phyloP scores from a whole-genome alignment of 2,329 filamentous ascomycete species.

The Arthrinium phaeospermum region DNA sequence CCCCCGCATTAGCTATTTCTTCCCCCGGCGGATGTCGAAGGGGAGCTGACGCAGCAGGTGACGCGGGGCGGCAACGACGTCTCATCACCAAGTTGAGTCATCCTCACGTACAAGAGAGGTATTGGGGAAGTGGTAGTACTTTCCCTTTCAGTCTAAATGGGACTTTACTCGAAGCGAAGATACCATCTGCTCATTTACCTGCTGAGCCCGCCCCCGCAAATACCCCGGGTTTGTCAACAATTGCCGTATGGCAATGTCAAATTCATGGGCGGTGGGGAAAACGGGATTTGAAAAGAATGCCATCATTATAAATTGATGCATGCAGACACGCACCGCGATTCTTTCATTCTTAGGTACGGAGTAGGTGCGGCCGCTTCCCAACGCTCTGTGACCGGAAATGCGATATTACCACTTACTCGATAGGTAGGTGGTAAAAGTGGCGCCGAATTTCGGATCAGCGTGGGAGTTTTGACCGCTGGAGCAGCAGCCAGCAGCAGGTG shows the following conservation, averaged over 20 bases:
- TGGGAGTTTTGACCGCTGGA: neutral
- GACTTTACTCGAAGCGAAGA: neutral
- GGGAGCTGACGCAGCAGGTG: neutral
- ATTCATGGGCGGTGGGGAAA: neutral
- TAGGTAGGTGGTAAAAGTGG: neutral
- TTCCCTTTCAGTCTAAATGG: neutral
- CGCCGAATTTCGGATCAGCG: neutral
- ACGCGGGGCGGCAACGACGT: neutral
- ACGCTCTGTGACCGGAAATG: neutral
- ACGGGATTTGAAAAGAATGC: neutral
- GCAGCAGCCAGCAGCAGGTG: neutral
- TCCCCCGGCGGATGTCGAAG: too few species aligned
- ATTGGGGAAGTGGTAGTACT: neutral
- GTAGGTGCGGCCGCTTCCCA: neutral
- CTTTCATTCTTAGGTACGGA: neutral
- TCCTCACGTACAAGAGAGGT: neutral
- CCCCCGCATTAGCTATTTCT: neutral
- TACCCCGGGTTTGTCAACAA: neutral
- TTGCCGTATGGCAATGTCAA: neutral
- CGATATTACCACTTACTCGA: neutral
- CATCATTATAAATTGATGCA: neutral
- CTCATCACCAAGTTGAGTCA: neutral
- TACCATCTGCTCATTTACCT: neutral
- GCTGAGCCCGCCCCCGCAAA: neutral
- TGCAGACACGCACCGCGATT: neutral